Base-by-base conservation (phyloP, 768 basidiomycete species). In the Hypsizygus marmoreus region DNA sequence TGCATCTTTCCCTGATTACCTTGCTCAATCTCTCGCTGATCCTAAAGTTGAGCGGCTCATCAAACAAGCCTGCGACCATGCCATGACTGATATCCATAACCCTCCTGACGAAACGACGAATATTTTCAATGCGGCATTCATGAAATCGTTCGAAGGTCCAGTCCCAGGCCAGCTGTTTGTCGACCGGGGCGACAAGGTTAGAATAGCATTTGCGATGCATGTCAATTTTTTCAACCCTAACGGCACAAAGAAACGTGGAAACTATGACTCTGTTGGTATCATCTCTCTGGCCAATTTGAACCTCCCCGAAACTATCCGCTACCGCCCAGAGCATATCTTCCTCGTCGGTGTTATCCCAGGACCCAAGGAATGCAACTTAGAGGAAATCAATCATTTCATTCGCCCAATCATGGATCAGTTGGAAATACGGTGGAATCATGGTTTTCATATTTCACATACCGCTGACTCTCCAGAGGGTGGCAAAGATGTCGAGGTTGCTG, bases 251-350 rank as follows among this genome's bases (percentile, higher is more conserved):
- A n/a, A n/a, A n/a, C n/a, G n/a, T n/a, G n/a, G n/a, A n/a, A n/a
- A n/a, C n/a, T n/a, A n/a, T n/a, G n/a, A n/a, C n/a, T n/a, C n/a
- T n/a, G n/a, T n/a, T n/a, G n/a, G n/a, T n/a, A n/a, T n/a, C n/a
- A n/a, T n/a, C n/a, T n/a, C n/a, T 1, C 46, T 64, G 26, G 56
- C 56, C 6, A 61, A 60, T 36, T 45, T 71, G 2, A 71, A 68
- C 33, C 55, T 73, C 6, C 65, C 68, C 1, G 38, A 49, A 2
- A 45, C 8, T n/a, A 41, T 65, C 3, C 51, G 60, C 0, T 65
- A 67, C 56, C 55, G 60, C 30, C 55, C 57, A 0, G 64, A 70
- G 49, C 64, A 68, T 40, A 56, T 70, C 49, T 68, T 58, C 23
- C 6, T 29, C 25, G 6, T 24, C 47, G 3, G 54, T 64, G 0